Evolutionary conservation across 768 basidiomycete genomes (phyloP), one percentile per base, ranked within the genome.

Genomic region (Termitomyces sp.): DNA sequence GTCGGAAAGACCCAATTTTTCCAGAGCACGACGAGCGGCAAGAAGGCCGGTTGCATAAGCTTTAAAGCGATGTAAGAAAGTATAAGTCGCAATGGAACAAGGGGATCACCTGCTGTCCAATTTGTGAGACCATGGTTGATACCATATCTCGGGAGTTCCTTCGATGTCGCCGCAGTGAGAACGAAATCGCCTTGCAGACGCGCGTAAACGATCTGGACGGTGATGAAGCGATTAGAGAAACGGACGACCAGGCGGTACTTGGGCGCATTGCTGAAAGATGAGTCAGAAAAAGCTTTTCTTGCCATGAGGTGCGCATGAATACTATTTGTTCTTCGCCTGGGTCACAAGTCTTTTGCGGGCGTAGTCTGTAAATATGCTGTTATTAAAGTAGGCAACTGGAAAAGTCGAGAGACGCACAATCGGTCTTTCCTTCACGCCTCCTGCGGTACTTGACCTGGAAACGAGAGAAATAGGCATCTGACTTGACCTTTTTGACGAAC

Each of bases 321-420:
- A 89, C 88, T 97, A 98, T 81, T 98, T 98, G 86, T 98, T 98
- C 84, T 99, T 99, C 58, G 97, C 94, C 82, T 99, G 97, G 58
- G 91, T 86, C 63, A 98, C 86, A 54, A 99, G 84, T 64, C 95
- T 88, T 79, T 98, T 97, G 65, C 97, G 91, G 62, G 97, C 97
- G 67, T 98, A 98, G 83, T 98, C 91, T 94, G 62, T 10, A 23
- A 32, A 52, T 37, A 53, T n/a, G 12, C 10, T 52, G 54, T 61
- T 59, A 34, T 12, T 37, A 28, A 66, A 21, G 64, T 61, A 43
- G 50, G 2, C 39, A 35, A 34, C 19, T n/a, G 34, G 34, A n/a
- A 25, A 43, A 51, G 16, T 16, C 46, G 30, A 23, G 19, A n/a
- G 35, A 73, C 86, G 66, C 59, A 92, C 91, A 99, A 71, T 99